Evolutionary conservation across 176 grass and related monocot genomes (phyloP).

Genomic region (Oryza glumipatula): DNA sequence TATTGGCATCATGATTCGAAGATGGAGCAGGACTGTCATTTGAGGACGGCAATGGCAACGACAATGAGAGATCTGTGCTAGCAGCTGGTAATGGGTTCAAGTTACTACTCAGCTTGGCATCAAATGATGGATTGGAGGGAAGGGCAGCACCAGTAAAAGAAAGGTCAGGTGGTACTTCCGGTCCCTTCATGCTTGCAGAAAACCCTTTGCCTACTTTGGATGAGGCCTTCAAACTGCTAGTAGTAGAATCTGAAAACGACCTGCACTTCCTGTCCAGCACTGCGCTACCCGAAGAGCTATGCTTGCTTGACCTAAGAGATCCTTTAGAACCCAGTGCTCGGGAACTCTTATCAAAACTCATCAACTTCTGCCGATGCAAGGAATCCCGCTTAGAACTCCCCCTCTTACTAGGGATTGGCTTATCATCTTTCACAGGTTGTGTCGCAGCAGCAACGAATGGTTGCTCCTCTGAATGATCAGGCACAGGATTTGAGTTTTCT

Average conservation of each 20-base stretch:
- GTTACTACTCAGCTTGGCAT: conserved; percentile 40
- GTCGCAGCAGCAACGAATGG: conserved; percentile 58
- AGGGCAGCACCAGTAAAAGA: conserved; percentile 59
- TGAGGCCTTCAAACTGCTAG: conserved; percentile 61
- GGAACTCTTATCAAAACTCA: conserved; percentile 85
- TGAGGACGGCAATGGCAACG: conserved; percentile 58
- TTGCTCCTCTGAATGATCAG: conserved; percentile 58
- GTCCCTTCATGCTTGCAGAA: conserved; percentile 50
- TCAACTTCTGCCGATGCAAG: conserved; percentile 79
- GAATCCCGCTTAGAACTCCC: conserved; percentile 76
- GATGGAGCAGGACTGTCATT: conserved; percentile 37
- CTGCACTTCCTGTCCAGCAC: conserved; percentile 78
- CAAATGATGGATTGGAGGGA: conserved; percentile 55
- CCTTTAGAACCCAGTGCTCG: conserved; percentile 86
- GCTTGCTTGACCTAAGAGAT: conserved; percentile 72
- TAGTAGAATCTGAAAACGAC: conserved; percentile 56
- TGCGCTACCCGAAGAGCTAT: conserved; percentile 54
- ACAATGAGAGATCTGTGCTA: conserved; percentile 74
- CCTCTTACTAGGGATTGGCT: conserved; percentile 58
- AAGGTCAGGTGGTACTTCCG: conserved; percentile 66
- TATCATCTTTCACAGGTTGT: conserved; percentile 61
- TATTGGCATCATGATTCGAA: conserved; percentile 44
- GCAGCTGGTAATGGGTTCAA: conserved; percentile 47
- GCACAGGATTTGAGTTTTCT: conserved; percentile 45
- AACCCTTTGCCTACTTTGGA: conserved; percentile 65